Base-by-base conservation (phyloP, 75 land plant genomes). In the Picea sitchensis region DNA sequence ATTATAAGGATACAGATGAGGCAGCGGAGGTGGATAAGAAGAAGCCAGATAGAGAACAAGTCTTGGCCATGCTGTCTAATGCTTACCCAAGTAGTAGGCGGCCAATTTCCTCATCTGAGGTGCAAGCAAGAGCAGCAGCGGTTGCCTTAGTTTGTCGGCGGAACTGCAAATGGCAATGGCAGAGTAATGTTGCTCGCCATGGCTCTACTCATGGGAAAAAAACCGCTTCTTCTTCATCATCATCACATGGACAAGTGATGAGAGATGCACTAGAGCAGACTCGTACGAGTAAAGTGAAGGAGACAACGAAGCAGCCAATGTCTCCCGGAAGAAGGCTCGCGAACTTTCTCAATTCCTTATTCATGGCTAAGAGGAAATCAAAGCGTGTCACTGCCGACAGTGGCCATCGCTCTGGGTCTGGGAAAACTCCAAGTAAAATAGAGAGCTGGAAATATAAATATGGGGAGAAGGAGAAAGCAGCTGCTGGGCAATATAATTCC, bases 311-410 rank as follows among this genome's bases (percentile, higher is more conserved):
- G 78, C 87, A 85, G 65, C 34, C 84, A 1, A 30, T 85, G 75
- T 88, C 90, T 36, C 90, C 90, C 1, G 90, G 90, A 14, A 87
- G 87, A 1, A 81, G 61, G 51, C 84, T 88, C 4, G 90, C 87
- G 9, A 86, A 82, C 38, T 86, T 88, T 78, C 69, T 88, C 64
- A 88, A 83, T 18, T 86, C 90, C 8, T 85, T 88, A 7, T 83
- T 88, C 83, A 77, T 30, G 71, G 32, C 5, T 36, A 65, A 65
- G 68, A 65, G 36, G 15, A 65, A 65, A 36, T 32, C 68, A 4
- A 17, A 59, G 18, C n/a, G 61, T 17, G 61, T 59, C 20, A 17
- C 61, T 4, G 20, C 4, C 15, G n/a, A 59, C 14, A 2, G 30
- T 17, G 32, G 31, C 90, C 84, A 80, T 15, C 80, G 8, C 23